These are phyloP conservation scores for Entophlyctis helioformis DNA, from an alignment of 192 early-diverging fungal species.

Conservation along the genomic window DNA sequence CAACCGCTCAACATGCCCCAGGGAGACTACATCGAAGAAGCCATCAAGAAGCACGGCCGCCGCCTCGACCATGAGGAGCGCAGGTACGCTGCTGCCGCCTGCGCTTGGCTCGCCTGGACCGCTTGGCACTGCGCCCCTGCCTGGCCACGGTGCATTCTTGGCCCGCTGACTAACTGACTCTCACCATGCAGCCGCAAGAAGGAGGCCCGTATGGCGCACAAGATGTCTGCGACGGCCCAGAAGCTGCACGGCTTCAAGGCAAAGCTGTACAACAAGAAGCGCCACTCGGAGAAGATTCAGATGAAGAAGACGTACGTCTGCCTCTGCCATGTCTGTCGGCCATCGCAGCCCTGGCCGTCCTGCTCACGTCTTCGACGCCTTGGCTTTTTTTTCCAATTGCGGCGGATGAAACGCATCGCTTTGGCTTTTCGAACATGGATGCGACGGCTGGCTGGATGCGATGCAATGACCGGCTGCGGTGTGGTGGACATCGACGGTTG, in stretches of 20 bases:
- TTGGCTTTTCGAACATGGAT: too few relatives aligned
- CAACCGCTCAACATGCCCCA: too few relatives aligned
- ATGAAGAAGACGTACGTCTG: conserved; percentile 90
- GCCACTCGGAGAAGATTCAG: conserved; percentile 96
- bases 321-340: too few relatives aligned
- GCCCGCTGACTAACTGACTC: background rate
- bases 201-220: conserved; percentile 88
- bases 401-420: too few relatives aligned
- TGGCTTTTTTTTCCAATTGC: too few relatives aligned
- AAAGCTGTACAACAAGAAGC: conserved; percentile 98
- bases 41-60: conserved; percentile 93
- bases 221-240: conserved; percentile 80
- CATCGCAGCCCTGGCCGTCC: too few relatives aligned
- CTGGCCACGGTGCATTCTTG: too few relatives aligned
- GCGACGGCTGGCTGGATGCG: too few relatives aligned
- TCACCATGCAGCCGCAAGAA: conserved; percentile 65
- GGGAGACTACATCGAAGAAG: conserved; percentile 99
- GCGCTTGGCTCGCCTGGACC: too few relatives aligned
- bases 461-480: background rate
- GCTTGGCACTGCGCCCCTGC: too few relatives aligned
- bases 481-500: background rate
- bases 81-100: conserved; percentile 74
- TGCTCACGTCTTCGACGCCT: too few relatives aligned
- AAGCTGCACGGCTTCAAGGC: conserved; percentile 97
- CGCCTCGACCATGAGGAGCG: conserved; percentile 89